Evolutionary conservation across 1,284 basidiomycete species (phyloP), one percentile per base, ranked within the genome.

Genomic region (Lignosus rhinocerotis): DNA sequence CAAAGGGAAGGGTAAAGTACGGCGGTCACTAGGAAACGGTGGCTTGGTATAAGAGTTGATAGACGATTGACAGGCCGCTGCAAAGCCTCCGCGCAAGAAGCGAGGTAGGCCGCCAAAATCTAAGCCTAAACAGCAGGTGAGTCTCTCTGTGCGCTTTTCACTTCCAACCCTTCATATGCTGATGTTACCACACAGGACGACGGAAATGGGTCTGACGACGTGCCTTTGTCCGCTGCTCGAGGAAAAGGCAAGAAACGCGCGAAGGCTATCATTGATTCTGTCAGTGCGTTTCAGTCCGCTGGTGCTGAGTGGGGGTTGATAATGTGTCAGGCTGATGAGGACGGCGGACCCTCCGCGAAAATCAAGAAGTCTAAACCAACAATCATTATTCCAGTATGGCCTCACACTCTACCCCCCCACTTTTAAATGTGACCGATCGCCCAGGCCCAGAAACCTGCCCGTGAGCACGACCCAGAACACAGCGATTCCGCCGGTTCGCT

Each of bases 401-500:
- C 49, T 38, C 12, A 31, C 14, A 11, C 25, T 10, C 21, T 45
- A 12, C 36, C 34, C 6, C 34, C 14, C 34, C 36, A 12, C 14
- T n/a, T 39, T 3, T 12, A 5, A 14, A 5, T 39, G 14, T 12
- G 25, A 46, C 30, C 45, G 14, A 12, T 31, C 21, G 16, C 21
- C 30, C 16, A 31, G 45, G 12, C 31, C 30, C 12, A 32, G 45
- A 46, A 46, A n/a, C 12, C 25, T 6, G 25, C 45, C 16, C 36
- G n/a, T 31, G 25, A 32, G 9, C 25, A 32, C 16, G 48, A 47
- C 17, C 31, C 44, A 2, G 32, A 52, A 5, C 33, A 47, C 33
- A 53, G 55, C 25, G 61, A 60, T 31, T 60, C 59, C 10, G 55
- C 45, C 5, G 61, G 65, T 16, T 70, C 70, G 3, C 60, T 70